Conservation (phyloP, 345 rosid genomes). For the Populus ilicifolia region DNA sequence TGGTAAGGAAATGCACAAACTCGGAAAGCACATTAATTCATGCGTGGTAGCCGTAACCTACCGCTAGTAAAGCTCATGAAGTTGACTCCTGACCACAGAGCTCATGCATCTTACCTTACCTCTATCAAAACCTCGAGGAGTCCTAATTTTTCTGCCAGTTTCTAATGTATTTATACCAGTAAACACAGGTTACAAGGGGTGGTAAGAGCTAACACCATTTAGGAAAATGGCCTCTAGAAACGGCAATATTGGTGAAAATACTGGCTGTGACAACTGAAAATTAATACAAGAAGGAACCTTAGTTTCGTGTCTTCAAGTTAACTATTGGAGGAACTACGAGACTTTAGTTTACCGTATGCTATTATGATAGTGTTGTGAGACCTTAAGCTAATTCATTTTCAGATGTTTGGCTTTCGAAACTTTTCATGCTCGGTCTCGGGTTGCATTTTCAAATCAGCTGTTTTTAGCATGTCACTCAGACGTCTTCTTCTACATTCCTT, state of each 20-base stretch:
- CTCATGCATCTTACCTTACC: background rate
- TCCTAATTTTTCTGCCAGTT: background rate
- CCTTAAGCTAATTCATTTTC: background rate
- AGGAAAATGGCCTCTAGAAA: background rate
- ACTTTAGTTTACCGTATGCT: background rate
- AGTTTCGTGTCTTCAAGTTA: background rate
- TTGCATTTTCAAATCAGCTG: background rate
- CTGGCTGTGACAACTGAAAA: background rate
- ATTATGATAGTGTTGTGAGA: background rate
- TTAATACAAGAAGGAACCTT: background rate
- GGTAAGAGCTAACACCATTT: background rate
- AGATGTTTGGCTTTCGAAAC: background rate
- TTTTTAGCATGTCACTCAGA: background rate
- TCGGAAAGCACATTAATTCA: background rate
- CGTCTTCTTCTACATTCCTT: background rate
- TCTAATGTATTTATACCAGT: background rate
- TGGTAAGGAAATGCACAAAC: background rate
- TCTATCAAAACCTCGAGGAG: background rate
- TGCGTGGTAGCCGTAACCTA: background rate
- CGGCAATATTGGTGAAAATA: background rate
- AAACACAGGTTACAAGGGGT: background rate
- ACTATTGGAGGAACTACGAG: background rate
- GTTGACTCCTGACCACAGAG: background rate
- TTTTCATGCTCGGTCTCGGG: background rate
- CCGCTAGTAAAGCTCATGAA: background rate